Conservation (phyloP, 176 grass and related monocot genomes). For the Thalia dealbata region DNA sequence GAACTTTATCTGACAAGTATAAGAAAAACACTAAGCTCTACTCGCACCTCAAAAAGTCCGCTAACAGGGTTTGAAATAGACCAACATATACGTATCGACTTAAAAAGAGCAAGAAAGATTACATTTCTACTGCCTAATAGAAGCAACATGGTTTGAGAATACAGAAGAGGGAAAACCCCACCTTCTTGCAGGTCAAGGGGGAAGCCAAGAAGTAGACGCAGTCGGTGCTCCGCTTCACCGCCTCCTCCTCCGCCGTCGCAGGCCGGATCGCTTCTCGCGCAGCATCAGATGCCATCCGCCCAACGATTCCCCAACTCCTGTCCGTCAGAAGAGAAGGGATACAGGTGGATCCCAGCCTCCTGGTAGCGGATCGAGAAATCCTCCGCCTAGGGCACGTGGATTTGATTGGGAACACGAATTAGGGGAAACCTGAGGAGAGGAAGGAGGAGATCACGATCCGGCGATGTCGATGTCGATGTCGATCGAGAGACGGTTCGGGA, state of each 20-base stretch:
- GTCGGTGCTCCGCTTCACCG: slow-evolving; percentile 63
- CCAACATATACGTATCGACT: too few species aligned
- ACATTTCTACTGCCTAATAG: not conserved
- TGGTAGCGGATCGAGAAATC: not conserved
- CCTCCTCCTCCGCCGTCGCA: slow-evolving; percentile 73
- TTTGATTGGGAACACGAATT: not conserved
- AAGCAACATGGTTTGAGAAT: not conserved
- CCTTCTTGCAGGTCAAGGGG: slow-evolving; percentile 96
- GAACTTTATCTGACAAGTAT: too few species aligned
- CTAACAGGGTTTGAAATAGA: too few species aligned
- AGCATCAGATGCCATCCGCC: slow-evolving; percentile 5
- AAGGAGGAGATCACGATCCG: too few species aligned
- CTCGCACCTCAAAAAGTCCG: too few species aligned
- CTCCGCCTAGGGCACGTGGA: not conserved
- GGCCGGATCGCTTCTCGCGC: not conserved
- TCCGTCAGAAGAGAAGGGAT: slow-evolving; percentile 4
- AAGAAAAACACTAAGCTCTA: too few species aligned
- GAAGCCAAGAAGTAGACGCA: slow-evolving; percentile 99
- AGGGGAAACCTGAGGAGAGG: too few species aligned
- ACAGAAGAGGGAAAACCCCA: slow-evolving; percentile 4
- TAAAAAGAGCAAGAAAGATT: not conserved
- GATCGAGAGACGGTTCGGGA: not conserved
- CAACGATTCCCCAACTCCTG: not conserved
- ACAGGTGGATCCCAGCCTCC: slow-evolving; percentile 39
- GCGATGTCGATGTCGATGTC: not conserved